phyloP scores from a whole-genome alignment of 192 early-diverging fungal species.

The Chytriomyces sp. region DNA sequence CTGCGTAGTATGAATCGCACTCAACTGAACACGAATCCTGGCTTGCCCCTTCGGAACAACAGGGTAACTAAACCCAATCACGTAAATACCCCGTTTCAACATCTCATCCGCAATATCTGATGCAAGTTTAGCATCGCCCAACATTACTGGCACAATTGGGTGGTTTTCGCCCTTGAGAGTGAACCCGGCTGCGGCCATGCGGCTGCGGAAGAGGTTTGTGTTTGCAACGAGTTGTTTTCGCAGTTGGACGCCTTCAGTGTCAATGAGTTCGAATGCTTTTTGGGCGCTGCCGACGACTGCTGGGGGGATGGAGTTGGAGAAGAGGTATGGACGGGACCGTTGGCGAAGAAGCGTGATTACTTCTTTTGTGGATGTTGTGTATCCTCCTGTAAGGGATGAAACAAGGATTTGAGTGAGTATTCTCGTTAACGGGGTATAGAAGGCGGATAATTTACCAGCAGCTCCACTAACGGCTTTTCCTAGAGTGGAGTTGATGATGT shows the following conservation, averaged over 20 bases:
- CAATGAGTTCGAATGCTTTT: slow-evolving; percentile 59
- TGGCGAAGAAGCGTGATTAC: slow-evolving; percentile 56
- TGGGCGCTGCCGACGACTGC: slow-evolving; percentile 59
- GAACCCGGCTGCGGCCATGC: slow-evolving; percentile 67
- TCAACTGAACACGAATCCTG: slow-evolving; percentile 63
- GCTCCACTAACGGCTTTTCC: slow-evolving; percentile 65
- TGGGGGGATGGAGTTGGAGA: slow-evolving; percentile 63
- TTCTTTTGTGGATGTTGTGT: slow-evolving; percentile 36
- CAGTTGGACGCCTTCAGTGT: slow-evolving; percentile 49
- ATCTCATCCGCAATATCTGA: slow-evolving; percentile 58
- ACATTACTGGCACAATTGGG: slow-evolving; percentile 64
- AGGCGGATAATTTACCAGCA: slow-evolving; percentile 35
- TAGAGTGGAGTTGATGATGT: slow-evolving; percentile 65
- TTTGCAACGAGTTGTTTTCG: slow-evolving; percentile 64
- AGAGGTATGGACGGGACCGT: slow-evolving; percentile 60
- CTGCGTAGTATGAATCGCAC: slow-evolving; percentile 54
- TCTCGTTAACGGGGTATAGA: background rate
- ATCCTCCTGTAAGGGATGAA: slow-evolving; percentile 53
- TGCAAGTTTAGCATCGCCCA: slow-evolving; percentile 59
- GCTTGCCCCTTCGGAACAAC: slow-evolving; percentile 63
- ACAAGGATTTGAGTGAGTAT: background rate
- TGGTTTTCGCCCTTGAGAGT: slow-evolving; percentile 61
- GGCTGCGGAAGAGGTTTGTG: slow-evolving; percentile 62
- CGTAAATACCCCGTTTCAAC: slow-evolving; percentile 58
- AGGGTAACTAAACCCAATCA: slow-evolving; percentile 65